Conservation (phyloP, 2,329 filamentous ascomycete species). For the Claviceps sp. region DNA sequence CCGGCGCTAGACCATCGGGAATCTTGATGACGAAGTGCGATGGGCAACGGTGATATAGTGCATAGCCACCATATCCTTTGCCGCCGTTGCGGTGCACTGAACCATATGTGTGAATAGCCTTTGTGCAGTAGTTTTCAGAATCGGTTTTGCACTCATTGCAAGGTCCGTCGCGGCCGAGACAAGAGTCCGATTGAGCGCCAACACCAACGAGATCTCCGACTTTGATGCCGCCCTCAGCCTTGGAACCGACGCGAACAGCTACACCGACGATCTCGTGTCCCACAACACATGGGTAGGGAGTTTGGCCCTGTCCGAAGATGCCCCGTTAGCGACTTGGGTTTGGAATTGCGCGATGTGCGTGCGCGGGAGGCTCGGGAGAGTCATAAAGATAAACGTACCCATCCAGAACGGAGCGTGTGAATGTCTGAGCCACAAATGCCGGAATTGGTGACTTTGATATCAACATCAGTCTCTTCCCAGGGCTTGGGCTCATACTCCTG, state of each 20-base stretch:
- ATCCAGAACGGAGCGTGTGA: slow-evolving; percentile 43
- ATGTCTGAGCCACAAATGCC: slow-evolving; percentile 52
- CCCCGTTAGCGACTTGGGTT: neutral
- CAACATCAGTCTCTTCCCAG: slow-evolving; percentile 53
- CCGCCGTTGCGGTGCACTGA: slow-evolving; percentile 16
- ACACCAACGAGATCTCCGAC: slow-evolving; percentile 52
- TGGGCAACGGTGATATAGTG: slow-evolving; percentile 20
- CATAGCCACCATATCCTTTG: slow-evolving; percentile 36
- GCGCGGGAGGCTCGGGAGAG: neutral
- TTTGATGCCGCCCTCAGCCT: slow-evolving; percentile 33
- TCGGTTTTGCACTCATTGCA: slow-evolving; percentile 29
- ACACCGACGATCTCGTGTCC: slow-evolving; percentile 55
- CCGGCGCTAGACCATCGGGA: slow-evolving; percentile 26
- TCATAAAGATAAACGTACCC: slow-evolving; percentile 19
- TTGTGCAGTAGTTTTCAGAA: slow-evolving; percentile 28
- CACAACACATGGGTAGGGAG: slow-evolving; percentile 34
- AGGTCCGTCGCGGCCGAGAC: slow-evolving; percentile 26
- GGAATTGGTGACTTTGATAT: slow-evolving; percentile 52
- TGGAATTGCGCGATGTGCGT: neutral
- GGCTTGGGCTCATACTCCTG: slow-evolving; percentile 45
- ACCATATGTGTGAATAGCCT: slow-evolving; percentile 39
- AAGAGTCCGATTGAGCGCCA: slow-evolving; percentile 45
- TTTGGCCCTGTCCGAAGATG: neutral
- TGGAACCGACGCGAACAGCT: slow-evolving; percentile 38
- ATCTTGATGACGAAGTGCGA: slow-evolving; percentile 37